phyloP scores from a whole-genome alignment of 345 rosid species.

The Salix exigua region DNA sequence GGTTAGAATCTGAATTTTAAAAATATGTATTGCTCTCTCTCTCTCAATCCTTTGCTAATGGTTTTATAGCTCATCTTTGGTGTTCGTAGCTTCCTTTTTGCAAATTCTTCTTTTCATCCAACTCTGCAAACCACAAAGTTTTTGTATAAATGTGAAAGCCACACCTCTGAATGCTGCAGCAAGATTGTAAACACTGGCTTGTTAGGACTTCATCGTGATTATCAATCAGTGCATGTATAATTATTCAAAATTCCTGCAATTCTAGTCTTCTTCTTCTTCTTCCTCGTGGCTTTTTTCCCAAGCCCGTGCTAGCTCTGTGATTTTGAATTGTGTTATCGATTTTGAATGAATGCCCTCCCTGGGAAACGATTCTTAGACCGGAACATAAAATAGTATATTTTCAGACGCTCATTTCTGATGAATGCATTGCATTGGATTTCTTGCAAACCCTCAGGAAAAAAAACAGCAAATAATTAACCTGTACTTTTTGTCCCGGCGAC shows the following conservation, averaged over 20 bases:
- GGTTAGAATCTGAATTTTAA: conserved; percentile 18
- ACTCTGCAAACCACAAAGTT: conserved; percentile 6
- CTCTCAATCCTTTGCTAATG: neutral
- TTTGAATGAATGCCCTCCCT: too few relatives aligned
- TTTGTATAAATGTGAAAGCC: conserved; percentile 37
- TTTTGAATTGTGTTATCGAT: too few relatives aligned
- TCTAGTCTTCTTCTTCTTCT: too few relatives aligned
- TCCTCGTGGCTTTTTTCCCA: too few relatives aligned
- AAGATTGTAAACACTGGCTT: conserved; percentile 28
- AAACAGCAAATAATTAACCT: neutral
- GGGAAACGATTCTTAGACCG: too few relatives aligned
- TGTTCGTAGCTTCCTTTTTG: conserved; percentile 4
- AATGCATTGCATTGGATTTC: neutral
- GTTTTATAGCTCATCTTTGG: conserved; percentile 14
- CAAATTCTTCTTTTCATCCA: conserved; percentile 16
- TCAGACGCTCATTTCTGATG: too few relatives aligned
- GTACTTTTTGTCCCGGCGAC: neutral
- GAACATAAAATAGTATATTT: too few relatives aligned
- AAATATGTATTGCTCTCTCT: conserved; percentile 10
- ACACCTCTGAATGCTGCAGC: conserved; percentile 13
- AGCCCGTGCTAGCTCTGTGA: too few relatives aligned
- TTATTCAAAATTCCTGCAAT: too few relatives aligned
- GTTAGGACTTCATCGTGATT: conserved; percentile 28
- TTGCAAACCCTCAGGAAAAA: neutral
- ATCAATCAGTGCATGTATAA: too few relatives aligned